Base-by-base conservation (phyloP, 2,329 filamentous ascomycete genomes). In the Penicillium fuscoglaucum region DNA sequence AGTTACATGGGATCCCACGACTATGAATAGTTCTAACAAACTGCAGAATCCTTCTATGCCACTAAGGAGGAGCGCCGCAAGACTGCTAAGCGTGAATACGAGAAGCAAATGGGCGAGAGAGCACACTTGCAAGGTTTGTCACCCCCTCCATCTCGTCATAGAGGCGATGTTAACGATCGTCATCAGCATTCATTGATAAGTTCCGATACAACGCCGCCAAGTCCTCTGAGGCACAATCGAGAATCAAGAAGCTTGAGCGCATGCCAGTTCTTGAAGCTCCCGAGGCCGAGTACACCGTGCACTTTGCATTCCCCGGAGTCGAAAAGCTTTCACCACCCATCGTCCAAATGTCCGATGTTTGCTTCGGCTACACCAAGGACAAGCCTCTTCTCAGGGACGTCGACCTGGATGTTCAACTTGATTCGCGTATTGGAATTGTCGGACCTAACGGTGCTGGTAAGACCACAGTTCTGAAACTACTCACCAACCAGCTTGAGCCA, bases 161-260 rank as follows among this genome's bases (percentile, higher is more conserved):
- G 28, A 43, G 54, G 19, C 45, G 3, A 5, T 57, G 29, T 57
- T 64, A 50, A 68, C 51, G 7, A 29, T 28, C 5, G 2, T 21
- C 21, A 26, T 19, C 37, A 78, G 88, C 91, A 29, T 99, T 99
- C 78, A 99, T 99, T 79, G 95, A 99, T 84, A 99, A 99, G 79
- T 99, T 99, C 84, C 87, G 95, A 53, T 99, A 99, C 84, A 99
- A 99, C 73, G 95, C 95, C 29, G 95, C 93, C 71, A 99, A 99
- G 77, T 97, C 95, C 0, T 96, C 93, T 9, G 95, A 99, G 81
- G 95, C 95, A 1, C 95, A 99, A 74, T 98, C 93, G 0, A 88
- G 95, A 71, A 98, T 99, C 84, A 99, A 99, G 84, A 99, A 99
- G 75, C 82, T 99, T 61, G 96, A 99, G 77, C 91, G 90, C 72